Evolutionary conservation across 164 flowering plant genomes (phyloP), one percentile per base, ranked within the genome.

Genomic region (Vitis rupestris): DNA sequence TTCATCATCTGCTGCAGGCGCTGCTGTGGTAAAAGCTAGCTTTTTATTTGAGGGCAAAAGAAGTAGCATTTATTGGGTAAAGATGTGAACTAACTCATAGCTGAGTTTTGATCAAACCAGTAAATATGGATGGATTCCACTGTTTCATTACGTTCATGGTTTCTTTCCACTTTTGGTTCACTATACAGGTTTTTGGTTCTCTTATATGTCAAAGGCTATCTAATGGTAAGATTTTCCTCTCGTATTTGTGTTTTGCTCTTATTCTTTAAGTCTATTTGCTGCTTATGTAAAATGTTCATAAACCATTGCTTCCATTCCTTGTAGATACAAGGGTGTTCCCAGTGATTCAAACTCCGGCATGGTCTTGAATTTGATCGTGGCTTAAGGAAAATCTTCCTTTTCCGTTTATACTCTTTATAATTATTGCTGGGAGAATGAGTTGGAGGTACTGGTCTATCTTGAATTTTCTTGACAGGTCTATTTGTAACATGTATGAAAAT

Each of bases 201-300:
- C 7, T 14, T 5, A 5, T 13, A 53, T 53, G 29, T 59, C 10
- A 11, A 23, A 63, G 37, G 19, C n/a, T 23, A 5, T 15, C 15
- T 64, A 8, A 50, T 64, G 66, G 66, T 50, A 50, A 64, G 56
- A 19, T 50, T 49, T 17, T 64, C 54, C 9, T 17, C 48, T 19
- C 30, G 51, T 29, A 19, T 49, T 14, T 47, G 9, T 63, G 55
- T 9, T 63, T 14, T 63, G 37, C 53, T 49, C 15, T 49, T 63
- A 9, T 49, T 63, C 55, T 16, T 63, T 63, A 4, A 50, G 55
- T 50, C 9, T 16, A 23, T 37, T n/a, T 61, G 17, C 50, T 37
- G 64, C 16, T 30, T 48, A 31, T 31, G 44, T 31, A 61, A 61
- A 61, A 14, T 27, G 15, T 61, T 11, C 8, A 10, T 37, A 49